Percentiles rank a stretch among this genome's conserved stretches.
phyloP scores from a whole-genome alignment of 805 yeast genomes.

The Maudiozyma serrabonitensis region DNA sequence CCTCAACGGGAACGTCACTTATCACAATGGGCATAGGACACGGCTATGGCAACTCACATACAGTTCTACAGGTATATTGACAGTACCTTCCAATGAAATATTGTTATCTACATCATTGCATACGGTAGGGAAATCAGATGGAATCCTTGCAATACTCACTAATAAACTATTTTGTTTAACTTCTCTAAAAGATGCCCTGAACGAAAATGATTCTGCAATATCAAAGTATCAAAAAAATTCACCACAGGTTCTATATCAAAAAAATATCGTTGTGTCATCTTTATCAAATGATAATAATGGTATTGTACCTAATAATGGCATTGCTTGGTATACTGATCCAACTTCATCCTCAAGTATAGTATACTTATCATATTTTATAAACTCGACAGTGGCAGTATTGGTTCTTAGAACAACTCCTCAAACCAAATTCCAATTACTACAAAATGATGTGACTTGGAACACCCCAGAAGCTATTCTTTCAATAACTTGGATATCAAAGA shows the following conservation, averaged over 20 bases:
- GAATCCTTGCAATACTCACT: conserved; percentile 20
- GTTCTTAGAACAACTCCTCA: not conserved
- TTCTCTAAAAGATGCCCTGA: not conserved
- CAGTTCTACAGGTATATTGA: conserved; percentile 11
- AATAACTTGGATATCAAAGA: conserved; percentile 18
- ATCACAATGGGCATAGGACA: conserved; percentile 54
- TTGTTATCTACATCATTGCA: conserved; percentile 1
- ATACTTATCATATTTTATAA: conserved; percentile 15
- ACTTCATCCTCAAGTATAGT: conserved; percentile 1
- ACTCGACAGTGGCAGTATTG: conserved; percentile 7
- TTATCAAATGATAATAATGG: not conserved
- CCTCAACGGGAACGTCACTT: conserved; percentile 44
- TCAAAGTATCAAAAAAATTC: not conserved
- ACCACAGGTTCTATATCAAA: not conserved
- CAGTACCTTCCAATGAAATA: conserved; percentile 8
- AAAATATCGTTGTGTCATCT: not conserved
- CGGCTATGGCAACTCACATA: conserved; percentile 21
- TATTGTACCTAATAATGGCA: conserved; percentile 5
- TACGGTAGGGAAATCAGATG: conserved; percentile 2
- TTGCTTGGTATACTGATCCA: conserved; percentile 14
- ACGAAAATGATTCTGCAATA: not conserved
- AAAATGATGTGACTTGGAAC: not conserved
- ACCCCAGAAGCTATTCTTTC: conserved; percentile 13
- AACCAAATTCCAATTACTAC: conserved; percentile 1
- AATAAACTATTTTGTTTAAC: conserved; percentile 11